A percentile compares a stretch with the other conserved stretches of the same genome.
phyloP scores from a whole-genome alignment of 345 rosid genomes.

The Arabidopsis arenosa region DNA sequence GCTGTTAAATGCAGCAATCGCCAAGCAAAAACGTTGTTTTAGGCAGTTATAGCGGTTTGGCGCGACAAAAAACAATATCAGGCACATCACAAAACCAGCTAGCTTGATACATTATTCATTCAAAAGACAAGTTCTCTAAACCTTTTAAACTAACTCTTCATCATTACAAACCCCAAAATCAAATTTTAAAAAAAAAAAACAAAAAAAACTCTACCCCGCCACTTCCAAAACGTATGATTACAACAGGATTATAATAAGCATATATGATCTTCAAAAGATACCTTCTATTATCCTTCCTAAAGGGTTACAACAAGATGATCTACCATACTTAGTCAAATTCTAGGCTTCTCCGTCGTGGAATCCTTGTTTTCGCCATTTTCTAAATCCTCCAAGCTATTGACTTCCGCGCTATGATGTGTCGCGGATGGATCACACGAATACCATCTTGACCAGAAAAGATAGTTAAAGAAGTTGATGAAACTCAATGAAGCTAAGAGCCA shows the following conservation, averaged over 20 bases:
- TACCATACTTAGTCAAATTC: conserved; percentile 24
- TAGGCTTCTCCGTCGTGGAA: conserved; percentile 22
- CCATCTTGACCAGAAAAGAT: conserved; percentile 64
- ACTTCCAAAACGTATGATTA: conserved; percentile 41
- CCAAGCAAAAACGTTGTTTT: background rate
- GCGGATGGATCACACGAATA: conserved; percentile 55
- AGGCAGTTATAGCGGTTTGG: conserved; percentile 23
- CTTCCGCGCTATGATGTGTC: conserved; percentile 49
- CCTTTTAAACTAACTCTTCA: conserved; percentile 43
- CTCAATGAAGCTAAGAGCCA: conserved; percentile 71
- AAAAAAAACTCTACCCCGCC: conserved; percentile 37
- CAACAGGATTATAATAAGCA: conserved; percentile 29
- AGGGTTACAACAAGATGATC: conserved; percentile 16
- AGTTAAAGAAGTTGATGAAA: conserved; percentile 58
- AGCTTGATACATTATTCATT: conserved; percentile 31
- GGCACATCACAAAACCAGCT: conserved; percentile 29
- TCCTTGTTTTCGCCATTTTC: conserved; percentile 27
- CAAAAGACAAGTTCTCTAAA: conserved; percentile 28
- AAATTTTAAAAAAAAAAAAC: background rate
- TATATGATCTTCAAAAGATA: conserved; percentile 25
- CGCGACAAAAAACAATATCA: background rate
- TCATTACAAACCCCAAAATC: conserved; percentile 26
- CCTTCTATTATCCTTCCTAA: conserved; percentile 8
- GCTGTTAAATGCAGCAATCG: background rate
- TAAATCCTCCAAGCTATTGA: conserved; percentile 44